phyloP scores from a whole-genome alignment of 176 grass and related monocot species.

The Bromus sterilis region DNA sequence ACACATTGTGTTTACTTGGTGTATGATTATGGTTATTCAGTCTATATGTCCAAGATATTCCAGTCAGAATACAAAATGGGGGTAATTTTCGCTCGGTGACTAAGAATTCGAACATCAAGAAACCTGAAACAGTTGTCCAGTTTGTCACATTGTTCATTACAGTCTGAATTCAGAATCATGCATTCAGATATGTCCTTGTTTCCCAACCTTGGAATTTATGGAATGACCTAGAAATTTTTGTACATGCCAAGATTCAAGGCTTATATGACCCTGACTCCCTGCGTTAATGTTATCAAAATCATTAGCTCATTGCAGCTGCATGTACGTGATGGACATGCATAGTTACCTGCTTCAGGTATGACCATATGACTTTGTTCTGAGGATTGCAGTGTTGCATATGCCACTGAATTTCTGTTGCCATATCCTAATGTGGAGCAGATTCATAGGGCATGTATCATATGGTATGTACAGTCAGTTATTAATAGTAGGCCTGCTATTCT shows the following conservation, averaged over 20 bases:
- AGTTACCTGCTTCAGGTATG: neutral
- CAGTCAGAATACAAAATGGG: neutral
- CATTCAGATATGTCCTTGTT: neutral
- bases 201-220: neutral
- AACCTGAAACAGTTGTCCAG: neutral
- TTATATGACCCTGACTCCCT: neutral
- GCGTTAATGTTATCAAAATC: neutral
- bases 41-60: neutral
- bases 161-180: neutral
- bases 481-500: neutral
- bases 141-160: neutral
- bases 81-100: neutral
- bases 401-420: neutral
- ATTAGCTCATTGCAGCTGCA: neutral
- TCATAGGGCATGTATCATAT: neutral
- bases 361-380: neutral
- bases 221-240: neutral
- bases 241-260: neutral
- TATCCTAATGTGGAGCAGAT: neutral
- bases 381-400: neutral
- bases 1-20: neutral
- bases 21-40: neutral
- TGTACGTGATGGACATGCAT: neutral
- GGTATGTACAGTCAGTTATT: neutral
- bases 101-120: neutral